These are phyloP conservation scores for Chamaecyparis obtusa DNA, from an alignment of 75 land plant genomes.

Conservation along the genomic window DNA sequence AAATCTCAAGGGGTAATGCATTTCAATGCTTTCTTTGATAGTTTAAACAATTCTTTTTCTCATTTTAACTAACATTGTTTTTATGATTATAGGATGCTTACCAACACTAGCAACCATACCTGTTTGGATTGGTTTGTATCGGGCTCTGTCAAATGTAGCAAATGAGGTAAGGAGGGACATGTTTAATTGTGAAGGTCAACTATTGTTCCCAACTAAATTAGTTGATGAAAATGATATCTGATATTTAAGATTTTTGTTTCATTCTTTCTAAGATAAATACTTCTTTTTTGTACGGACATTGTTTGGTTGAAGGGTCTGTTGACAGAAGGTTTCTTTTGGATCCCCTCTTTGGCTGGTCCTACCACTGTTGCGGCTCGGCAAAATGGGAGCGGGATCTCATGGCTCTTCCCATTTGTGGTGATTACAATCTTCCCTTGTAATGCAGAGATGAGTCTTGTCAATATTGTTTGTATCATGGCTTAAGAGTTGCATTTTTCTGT, in stretches of 20 bases:
- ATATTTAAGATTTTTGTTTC: neutral
- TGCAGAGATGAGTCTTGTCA: neutral
- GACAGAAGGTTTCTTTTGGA: conserved; percentile 65
- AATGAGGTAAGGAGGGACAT: conserved; percentile 31
- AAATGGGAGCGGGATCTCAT: conserved; percentile 52
- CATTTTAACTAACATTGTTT: neutral
- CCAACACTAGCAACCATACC: conserved; percentile 59
- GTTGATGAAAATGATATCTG: neutral
- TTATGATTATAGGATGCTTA: conserved; percentile 39
- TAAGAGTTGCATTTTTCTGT: neutral
- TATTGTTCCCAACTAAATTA: neutral
- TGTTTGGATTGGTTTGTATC: conserved; percentile 58
- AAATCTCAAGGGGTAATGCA: neutral
- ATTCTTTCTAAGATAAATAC: neutral
- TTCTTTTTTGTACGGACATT: neutral
- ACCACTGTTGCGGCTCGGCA: conserved; percentile 47
- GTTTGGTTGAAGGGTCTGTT: conserved; percentile 35
- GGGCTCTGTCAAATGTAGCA: conserved; percentile 61
- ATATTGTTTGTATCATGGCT: neutral
- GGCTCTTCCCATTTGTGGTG: conserved; percentile 63
- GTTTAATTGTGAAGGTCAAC: neutral
- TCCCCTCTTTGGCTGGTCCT: conserved; percentile 59
- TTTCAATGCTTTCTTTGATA: neutral
- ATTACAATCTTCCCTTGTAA: conserved; percentile 14
- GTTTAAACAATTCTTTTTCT: neutral